phyloP scores from a whole-genome alignment of 805 yeast species.

The Starmerella vaccinii region DNA sequence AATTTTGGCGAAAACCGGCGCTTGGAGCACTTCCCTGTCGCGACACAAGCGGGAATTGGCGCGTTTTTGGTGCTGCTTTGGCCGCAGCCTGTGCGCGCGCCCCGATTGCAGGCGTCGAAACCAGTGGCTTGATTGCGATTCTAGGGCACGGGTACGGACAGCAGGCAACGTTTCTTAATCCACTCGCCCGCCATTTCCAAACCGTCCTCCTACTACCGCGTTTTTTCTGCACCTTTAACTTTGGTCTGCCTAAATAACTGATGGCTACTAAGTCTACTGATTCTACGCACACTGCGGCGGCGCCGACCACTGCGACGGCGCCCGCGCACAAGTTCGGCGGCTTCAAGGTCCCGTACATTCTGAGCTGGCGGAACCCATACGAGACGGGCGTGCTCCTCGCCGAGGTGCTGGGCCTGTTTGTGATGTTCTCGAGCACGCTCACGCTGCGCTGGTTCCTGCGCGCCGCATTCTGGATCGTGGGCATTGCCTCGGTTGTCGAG shows the following conservation, averaged over 20 bases:
- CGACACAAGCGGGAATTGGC: too few relatives aligned
- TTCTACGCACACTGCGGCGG: constrained; percentile 1
- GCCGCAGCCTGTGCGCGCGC: too few relatives aligned
- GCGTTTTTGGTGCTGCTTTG: too few relatives aligned
- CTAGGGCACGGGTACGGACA: constrained; percentile 1
- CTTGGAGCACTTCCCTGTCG: too few relatives aligned
- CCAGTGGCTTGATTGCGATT: constrained; percentile 3
- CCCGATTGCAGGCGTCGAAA: not conserved
- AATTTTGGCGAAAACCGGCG: too few relatives aligned
- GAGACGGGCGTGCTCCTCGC: constrained; percentile 56
- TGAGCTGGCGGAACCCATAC: constrained; percentile 69
- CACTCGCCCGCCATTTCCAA: not conserved
- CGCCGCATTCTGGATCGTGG: constrained; percentile 47
- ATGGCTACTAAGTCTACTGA: constrained; percentile 3
- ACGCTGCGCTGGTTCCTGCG: constrained; percentile 28
- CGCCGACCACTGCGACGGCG: constrained; percentile 8
- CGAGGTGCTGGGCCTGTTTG: constrained; percentile 46
- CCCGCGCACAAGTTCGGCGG: constrained; percentile 17
- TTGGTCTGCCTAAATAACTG: not conserved
- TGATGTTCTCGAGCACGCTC: constrained; percentile 31
- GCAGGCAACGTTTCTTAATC: constrained; percentile 1
- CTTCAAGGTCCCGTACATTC: constrained; percentile 33
- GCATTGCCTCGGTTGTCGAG: constrained; percentile 63
- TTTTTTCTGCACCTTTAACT: not conserved
- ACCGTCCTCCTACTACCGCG: not conserved